phyloP scores from a whole-genome alignment of 768 basidiomycete species.

The Sistotremastrum niveocremeum region DNA sequence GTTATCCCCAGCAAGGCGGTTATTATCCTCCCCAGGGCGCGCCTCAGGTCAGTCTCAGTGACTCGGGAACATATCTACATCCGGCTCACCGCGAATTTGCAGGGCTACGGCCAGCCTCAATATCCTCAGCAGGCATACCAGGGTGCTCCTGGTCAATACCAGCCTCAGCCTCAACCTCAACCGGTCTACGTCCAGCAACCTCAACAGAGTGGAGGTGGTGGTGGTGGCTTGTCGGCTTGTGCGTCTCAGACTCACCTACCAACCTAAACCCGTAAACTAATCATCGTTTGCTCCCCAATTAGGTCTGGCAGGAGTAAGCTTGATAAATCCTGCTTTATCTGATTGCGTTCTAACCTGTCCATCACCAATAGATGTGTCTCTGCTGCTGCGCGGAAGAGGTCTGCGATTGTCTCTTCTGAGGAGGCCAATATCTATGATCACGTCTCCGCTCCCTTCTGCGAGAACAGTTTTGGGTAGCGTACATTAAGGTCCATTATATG shows the following conservation, averaged over 20 bases:
- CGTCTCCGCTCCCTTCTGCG: conserved; percentile 8
- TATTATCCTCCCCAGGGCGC: conserved; percentile 49
- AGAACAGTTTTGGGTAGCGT: neutral
- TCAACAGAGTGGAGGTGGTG: neutral
- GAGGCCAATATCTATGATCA: neutral
- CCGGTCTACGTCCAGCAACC: conserved; percentile 56
- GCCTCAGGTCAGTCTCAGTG: conserved; percentile 22
- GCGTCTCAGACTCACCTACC: neutral
- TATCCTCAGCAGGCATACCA: conserved; percentile 64
- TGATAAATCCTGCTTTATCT: too few relatives aligned
- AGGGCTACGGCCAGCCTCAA: conserved; percentile 19
- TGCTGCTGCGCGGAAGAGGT: conserved; percentile 77
- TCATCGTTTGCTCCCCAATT: conserved; percentile 14
- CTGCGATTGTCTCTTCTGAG: conserved; percentile 59
- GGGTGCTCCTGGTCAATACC: conserved; percentile 27
- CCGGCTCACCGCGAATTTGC: conserved; percentile 2
- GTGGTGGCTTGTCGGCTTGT: conserved; percentile 14
- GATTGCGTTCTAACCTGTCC: conserved; percentile 51
- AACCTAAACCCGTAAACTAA: neutral
- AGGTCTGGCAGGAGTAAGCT: conserved; percentile 29
- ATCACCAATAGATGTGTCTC: conserved; percentile 35
- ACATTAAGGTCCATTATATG: neutral
- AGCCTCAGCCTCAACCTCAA: conserved; percentile 61
- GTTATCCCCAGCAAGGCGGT: conserved; percentile 41
- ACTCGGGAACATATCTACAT: neutral